phyloP scores from a whole-genome alignment of 2,329 filamentous ascomycete species.

The Davidsoniella virescens region DNA sequence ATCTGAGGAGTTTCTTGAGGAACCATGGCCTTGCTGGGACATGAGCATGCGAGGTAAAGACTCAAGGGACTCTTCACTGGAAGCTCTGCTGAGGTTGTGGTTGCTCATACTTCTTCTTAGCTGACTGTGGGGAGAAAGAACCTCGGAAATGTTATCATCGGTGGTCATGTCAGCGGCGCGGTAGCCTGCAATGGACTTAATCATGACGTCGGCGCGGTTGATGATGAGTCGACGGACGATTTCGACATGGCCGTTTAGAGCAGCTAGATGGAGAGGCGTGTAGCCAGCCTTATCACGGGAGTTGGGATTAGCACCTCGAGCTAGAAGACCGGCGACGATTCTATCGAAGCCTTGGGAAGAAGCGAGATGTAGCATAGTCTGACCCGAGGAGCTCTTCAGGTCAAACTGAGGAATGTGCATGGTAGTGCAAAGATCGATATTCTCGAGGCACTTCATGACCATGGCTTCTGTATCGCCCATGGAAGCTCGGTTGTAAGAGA shows the following conservation, averaged over 20 bases:
- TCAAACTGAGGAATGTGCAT: slow-evolving; percentile 52
- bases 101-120: slow-evolving; percentile 11
- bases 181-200: slow-evolving; percentile 24
- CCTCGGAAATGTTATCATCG: slow-evolving; percentile 1
- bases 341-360: slow-evolving; percentile 59
- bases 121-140: slow-evolving; percentile 12
- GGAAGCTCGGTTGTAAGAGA: slow-evolving; percentile 25
- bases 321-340: slow-evolving; percentile 61
- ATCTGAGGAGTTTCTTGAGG: background rate
- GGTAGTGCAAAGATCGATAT: slow-evolving; percentile 64
- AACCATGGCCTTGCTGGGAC: background rate
- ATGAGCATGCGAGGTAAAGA: slow-evolving; percentile 9
- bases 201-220: slow-evolving; percentile 53
- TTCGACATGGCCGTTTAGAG: slow-evolving; percentile 57
- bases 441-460: slow-evolving; percentile 58
- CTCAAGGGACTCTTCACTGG: slow-evolving; percentile 8
- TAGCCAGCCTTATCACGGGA: slow-evolving; percentile 63
- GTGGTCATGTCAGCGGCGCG: slow-evolving; percentile 7
- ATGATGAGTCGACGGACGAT: slow-evolving; percentile 62
- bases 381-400: slow-evolving; percentile 46
- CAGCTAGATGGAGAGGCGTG: slow-evolving; percentile 67
- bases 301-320: slow-evolving; percentile 62
- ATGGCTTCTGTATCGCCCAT: slow-evolving; percentile 45
- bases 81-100: slow-evolving; percentile 6
- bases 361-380: slow-evolving; percentile 68